Evolutionary conservation across 768 basidiomycete genomes (phyloP).

Genomic region (Lanmaoa pseudosensibilis): DNA sequence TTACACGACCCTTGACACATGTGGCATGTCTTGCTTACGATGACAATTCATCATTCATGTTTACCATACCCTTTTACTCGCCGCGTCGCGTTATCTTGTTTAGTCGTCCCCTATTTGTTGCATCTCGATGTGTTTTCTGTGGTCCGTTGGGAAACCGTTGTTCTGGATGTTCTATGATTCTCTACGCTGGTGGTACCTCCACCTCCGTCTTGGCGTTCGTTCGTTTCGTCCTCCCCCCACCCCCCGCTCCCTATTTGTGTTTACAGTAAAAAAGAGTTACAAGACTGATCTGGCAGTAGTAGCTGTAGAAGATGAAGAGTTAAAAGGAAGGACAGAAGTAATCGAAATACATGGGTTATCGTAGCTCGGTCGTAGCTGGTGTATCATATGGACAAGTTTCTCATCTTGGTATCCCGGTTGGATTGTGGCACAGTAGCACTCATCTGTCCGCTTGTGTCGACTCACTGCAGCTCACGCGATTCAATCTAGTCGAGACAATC

Average conservation of each 20-base stretch:
- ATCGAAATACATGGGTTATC: constrained; percentile 29
- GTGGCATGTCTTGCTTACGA: constrained; percentile 34
- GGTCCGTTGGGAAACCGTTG: constrained; percentile 21
- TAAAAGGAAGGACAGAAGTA: constrained; percentile 34
- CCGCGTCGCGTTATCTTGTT: constrained; percentile 32
- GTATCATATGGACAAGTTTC: constrained; percentile 30
- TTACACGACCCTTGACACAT: constrained; percentile 14
- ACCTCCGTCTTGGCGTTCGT: constrained; percentile 3
- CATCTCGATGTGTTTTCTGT: constrained; percentile 23
- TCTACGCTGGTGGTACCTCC: constrained; percentile 14
- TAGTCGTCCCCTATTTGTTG: constrained; percentile 25
- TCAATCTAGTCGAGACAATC: background rate
- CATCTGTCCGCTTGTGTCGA: too few species aligned
- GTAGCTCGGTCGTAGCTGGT: constrained; percentile 24
- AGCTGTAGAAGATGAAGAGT: constrained; percentile 26
- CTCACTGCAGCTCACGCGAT: too few species aligned
- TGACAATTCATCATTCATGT: constrained; percentile 25
- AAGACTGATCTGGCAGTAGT: constrained; percentile 30
- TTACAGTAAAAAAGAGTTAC: constrained; percentile 22
- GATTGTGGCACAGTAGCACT: too few species aligned
- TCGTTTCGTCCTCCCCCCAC: constrained; percentile 11
- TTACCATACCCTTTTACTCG: constrained; percentile 34
- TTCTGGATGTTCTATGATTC: constrained; percentile 21
- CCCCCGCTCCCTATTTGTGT: constrained; percentile 22
- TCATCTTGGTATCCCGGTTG: background rate